phyloP scores from a whole-genome alignment of 2,329 filamentous ascomycete species.

The Stemphylium vesicarium region DNA sequence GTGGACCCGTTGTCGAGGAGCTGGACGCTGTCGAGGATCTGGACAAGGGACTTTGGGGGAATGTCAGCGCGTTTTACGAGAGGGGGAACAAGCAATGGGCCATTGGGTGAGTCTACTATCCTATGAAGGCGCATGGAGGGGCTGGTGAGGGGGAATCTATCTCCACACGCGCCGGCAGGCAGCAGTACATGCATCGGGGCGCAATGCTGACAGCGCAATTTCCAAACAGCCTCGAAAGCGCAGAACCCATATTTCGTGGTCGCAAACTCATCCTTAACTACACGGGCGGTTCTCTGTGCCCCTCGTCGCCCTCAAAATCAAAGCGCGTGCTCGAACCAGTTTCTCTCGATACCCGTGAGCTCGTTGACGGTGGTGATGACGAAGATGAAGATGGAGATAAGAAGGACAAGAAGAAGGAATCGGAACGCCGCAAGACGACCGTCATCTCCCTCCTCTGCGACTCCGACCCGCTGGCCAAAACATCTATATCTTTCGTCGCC shows the following conservation, averaged over 20 bases:
- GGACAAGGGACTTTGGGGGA: constrained; percentile 66
- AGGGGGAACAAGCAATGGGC: constrained; percentile 71
- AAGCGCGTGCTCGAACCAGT: constrained; percentile 36
- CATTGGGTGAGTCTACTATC: constrained; percentile 67
- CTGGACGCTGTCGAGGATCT: constrained; percentile 70
- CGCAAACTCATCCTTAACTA: constrained; percentile 66
- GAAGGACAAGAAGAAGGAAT: constrained; percentile 51
- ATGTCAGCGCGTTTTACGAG: constrained; percentile 80
- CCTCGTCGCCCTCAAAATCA: constrained; percentile 31
- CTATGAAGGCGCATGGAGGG: neutral
- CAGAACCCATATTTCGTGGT: constrained; percentile 64
- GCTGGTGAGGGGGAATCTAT: neutral
- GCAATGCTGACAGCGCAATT: constrained; percentile 21
- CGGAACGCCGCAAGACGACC: constrained; percentile 73
- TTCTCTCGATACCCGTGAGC: constrained; percentile 37
- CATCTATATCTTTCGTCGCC: constrained; percentile 82
- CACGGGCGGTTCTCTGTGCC: constrained; percentile 58
- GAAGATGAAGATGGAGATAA: constrained; percentile 48
- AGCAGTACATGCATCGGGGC: neutral
- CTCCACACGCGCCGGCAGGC: neutral
- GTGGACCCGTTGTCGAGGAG: constrained; percentile 73
- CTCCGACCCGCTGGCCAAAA: constrained; percentile 73
- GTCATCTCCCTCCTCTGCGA: constrained; percentile 95
- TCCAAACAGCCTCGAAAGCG: constrained; percentile 60
- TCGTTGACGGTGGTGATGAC: constrained; percentile 51